phyloP scores from a whole-genome alignment of 2,329 filamentous ascomycete genomes.

The Zopfia rhizophila region DNA sequence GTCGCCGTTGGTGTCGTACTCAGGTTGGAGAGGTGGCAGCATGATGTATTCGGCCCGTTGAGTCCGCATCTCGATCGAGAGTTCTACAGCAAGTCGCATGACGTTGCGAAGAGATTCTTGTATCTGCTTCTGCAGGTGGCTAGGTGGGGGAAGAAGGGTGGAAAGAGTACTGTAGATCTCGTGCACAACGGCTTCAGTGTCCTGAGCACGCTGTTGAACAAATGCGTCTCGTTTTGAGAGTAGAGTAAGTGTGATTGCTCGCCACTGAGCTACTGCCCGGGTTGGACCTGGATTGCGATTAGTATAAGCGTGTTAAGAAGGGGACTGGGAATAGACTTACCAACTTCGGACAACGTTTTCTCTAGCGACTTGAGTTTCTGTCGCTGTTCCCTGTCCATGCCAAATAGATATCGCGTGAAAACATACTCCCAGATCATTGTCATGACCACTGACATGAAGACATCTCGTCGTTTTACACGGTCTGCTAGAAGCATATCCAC shows the following conservation, averaged over 20 bases:
- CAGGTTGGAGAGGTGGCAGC: conserved; percentile 92
- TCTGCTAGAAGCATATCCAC: conserved; percentile 89
- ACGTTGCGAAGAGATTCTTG: conserved; percentile 87
- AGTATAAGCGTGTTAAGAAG: conserved; percentile 11
- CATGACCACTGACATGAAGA: conserved; percentile 99
- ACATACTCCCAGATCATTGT: conserved; percentile 99
- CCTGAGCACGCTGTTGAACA: conserved; percentile 81
- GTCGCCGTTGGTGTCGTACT: conserved; percentile 94
- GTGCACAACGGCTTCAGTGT: conserved; percentile 95
- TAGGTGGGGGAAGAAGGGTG: conserved; percentile 86
- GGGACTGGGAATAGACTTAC: conserved; percentile 38
- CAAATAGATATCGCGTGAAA: conserved; percentile 97
- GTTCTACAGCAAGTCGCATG: conserved; percentile 85
- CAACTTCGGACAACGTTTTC: conserved; percentile 89
- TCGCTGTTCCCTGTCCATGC: conserved; percentile 97
- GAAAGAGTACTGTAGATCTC: conserved; percentile 87
- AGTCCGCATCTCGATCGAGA: conserved; percentile 96
- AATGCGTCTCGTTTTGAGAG: conserved; percentile 85
- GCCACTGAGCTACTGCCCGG: conserved; percentile 95
- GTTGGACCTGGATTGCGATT: conserved; percentile 65
- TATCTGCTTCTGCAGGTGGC: conserved; percentile 81
- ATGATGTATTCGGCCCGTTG: conserved; percentile 98
- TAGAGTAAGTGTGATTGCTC: conserved; percentile 91
- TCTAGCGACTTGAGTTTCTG: conserved; percentile 97
- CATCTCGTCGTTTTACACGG: conserved; percentile 86